These are phyloP conservation scores for Kodamaea sp. DNA, from an alignment of 1,139 yeast genomes.

Conservation along the genomic window DNA sequence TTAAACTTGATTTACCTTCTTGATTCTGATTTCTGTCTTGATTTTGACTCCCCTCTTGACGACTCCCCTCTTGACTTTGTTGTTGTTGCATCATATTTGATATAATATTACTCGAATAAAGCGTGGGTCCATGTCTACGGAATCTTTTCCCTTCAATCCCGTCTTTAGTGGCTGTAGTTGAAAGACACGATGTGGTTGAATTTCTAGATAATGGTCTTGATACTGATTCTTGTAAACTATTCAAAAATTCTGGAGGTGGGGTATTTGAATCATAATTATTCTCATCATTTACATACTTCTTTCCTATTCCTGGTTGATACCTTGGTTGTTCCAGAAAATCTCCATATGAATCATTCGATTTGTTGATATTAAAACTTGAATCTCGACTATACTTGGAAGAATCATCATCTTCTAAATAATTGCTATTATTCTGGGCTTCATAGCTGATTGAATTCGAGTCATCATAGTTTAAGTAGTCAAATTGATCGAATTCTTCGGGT, in stretches of 20 bases:
- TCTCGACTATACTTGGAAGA: too few relatives aligned
- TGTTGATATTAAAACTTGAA: too few relatives aligned
- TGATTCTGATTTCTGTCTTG: conserved; percentile 1
- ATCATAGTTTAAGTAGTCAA: conserved; percentile 1
- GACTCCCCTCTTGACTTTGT: conserved; percentile 10
- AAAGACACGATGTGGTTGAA: conserved; percentile 60
- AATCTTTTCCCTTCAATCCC: conserved; percentile 64
- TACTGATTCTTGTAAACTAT: conserved; percentile 16
- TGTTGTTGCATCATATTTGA: conserved; percentile 30
- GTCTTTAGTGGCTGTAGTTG: conserved; percentile 71
- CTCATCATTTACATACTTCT: too few relatives aligned
- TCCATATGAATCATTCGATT: background rate
- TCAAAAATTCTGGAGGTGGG: conserved; percentile 9
- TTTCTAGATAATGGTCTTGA: conserved; percentile 59
- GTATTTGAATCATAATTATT: conserved; percentile 7
- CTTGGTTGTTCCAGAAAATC: conserved; percentile 1
- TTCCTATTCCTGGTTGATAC: conserved; percentile 3
- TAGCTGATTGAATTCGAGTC: background rate
- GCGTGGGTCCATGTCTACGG: conserved; percentile 39
- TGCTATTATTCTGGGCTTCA: background rate
- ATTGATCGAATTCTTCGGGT: conserved; percentile 21
- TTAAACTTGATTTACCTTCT: background rate
- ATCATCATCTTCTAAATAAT: background rate
- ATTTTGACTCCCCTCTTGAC: background rate
- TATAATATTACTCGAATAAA: conserved; percentile 33